phyloP scores from a whole-genome alignment of 805 yeast genomes.

The Soucietia sequanensis region DNA sequence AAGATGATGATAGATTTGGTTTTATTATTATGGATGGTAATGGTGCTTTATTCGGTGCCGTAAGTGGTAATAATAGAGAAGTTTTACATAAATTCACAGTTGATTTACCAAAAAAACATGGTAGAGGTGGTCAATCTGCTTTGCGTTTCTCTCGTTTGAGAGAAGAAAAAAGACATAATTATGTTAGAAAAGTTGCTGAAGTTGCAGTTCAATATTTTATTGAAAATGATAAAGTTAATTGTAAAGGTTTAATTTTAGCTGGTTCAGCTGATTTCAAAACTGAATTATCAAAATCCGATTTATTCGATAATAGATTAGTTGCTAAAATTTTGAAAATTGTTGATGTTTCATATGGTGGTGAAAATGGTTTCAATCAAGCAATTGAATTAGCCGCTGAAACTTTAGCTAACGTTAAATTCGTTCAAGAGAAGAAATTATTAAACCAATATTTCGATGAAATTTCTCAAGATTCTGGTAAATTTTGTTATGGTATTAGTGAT shows the following conservation, averaged over 20 bases:
- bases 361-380: conserved; percentile 99
- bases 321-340: conserved; percentile 88
- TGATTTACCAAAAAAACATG: conserved; percentile 98
- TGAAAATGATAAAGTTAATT: conserved; percentile 90
- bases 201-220: conserved; percentile 97
- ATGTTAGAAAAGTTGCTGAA: conserved; percentile 97
- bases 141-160: conserved; percentile 98
- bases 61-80: conserved; percentile 96
- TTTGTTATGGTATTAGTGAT: conserved; percentile 97
- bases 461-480: conserved; percentile 94
- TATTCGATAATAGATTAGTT: conserved; percentile 87
- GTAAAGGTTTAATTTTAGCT: conserved; percentile 91
- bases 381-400: conserved; percentile 97
- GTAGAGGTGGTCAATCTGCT: conserved; percentile 99
- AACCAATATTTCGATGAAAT: conserved; percentile 94
- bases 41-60: conserved; percentile 93
- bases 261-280: conserved; percentile 99
- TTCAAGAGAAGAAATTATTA: conserved; percentile 95
- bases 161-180: conserved; percentile 98
- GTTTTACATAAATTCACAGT: conserved; percentile 93
- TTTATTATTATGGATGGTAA: conserved; percentile 99
- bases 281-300: conserved; percentile 87
- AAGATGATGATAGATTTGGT: conserved; percentile 94
- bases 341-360: conserved; percentile 98
- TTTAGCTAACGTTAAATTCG: conserved; percentile 92